Base-by-base conservation (phyloP, 2,329 filamentous ascomycete species). In the Coniochaeta pulveracea region DNA sequence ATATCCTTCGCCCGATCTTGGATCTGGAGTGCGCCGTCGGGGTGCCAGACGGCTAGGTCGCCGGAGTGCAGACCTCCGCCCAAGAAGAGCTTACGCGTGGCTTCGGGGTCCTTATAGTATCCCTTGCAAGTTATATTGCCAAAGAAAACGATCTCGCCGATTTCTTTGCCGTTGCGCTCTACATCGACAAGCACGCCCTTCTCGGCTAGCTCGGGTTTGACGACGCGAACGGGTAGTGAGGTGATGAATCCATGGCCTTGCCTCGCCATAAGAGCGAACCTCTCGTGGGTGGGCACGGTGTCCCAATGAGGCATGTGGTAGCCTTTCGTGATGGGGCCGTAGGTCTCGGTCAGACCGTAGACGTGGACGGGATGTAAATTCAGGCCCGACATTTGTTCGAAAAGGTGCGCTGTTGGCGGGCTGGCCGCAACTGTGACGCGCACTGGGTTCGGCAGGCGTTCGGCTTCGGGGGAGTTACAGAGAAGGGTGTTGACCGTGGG, bases 401-500 rank as follows among this genome's bases (percentile, higher is more conserved):
- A 95, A 2, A 98, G 72, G 55, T 91, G 81, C 2, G 82, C 81
- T 1, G 83, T 88, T 1, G 91, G 91, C 4, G 91, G 91, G 38
- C 80, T 88, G 2, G 89, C 91, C 3, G 91, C 91, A 3, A 98
- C 91, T 0, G 88, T 94, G 5, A 98, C 91, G 11, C 76, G 70
- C 8, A 96, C 86, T 0, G 77, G 72, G 2, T 74, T 59, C 0
- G 76, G 64, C 1, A 98, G 65, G 30, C 58, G 69, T 43, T 70
- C 72, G 3, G 91, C 89, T 53, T 86, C 79, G 25, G 78, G 69
- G 3, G 83, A 72, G 10, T 80, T 80, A 50, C 91, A 94, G 3
- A 98, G 72, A 1, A 96, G 62, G 0, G 89, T 98, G 54, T 96
- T 96, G 34, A 98, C 91, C 0, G 91, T 98, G 0, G 91, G 91